These are phyloP conservation scores for Podospora sp. DNA, from an alignment of 495 filamentous ascomycete genomes.

Conservation along the genomic window DNA sequence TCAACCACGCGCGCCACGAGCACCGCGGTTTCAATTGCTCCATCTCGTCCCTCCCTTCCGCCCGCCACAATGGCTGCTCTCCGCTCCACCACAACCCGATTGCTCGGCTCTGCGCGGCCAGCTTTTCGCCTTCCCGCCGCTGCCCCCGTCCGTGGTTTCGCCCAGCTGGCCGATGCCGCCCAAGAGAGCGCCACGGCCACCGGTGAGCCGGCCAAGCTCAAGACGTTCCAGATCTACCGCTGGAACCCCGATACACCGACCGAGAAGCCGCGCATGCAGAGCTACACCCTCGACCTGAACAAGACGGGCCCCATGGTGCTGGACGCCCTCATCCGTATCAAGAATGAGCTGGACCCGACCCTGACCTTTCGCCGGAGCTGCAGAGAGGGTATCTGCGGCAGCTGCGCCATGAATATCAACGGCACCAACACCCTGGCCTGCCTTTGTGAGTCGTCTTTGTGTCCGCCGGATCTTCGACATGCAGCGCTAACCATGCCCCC, in stretches of 20 bases:
- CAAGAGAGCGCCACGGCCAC: conserved; percentile 34
- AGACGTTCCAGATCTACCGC: conserved; percentile 98
- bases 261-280: conserved; percentile 93
- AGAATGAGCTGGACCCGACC: conserved; percentile 98
- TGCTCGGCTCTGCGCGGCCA: conserved; percentile 57
- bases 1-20: conserved; percentile 10
- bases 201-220: conserved; percentile 61
- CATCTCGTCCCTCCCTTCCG: not conserved
- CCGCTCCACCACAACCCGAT: conserved; percentile 65
- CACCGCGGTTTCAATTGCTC: conserved; percentile 7
- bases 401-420: conserved; percentile 99
- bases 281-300: conserved; percentile 90
- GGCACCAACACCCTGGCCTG: conserved; percentile 96
- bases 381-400: conserved; percentile 96
- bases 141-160: conserved; percentile 46
- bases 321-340: conserved; percentile 94
- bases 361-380: conserved; percentile 94
- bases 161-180: conserved; percentile 51
- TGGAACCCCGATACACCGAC: conserved; percentile 93
- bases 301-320: conserved; percentile 99
- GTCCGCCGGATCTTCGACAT: conserved; percentile 7
- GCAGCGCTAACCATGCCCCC: not conserved
- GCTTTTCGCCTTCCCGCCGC: conserved; percentile 47
- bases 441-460: conserved; percentile 72
- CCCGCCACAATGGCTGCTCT: conserved; percentile 72